Base-by-base conservation (phyloP, 169 alveolate species). In the Cryptosporidium viatorum region DNA sequence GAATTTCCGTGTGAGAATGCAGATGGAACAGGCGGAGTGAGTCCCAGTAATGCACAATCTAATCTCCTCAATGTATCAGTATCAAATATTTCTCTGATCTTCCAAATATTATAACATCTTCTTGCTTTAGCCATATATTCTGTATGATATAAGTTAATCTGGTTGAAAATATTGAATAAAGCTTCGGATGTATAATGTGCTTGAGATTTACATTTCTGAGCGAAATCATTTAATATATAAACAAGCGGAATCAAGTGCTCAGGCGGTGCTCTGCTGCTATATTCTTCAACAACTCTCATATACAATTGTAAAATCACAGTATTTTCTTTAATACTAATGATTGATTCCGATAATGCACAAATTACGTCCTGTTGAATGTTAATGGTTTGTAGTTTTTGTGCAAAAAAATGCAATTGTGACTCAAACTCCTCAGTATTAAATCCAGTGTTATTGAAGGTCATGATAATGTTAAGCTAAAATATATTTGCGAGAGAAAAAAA, bases 91-190 rank as follows among this genome's bases (percentile, higher is more conserved):
- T 65, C 89, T 14, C 89, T 74, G 23, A 26, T 41, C 37, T 80
- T 80, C 89, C 89, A 80, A 58, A 80, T 80, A 65, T 80, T 80
- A n/a, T 29, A 80, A 31, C 89, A 80, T 21, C 89, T 59, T 39
- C 89, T 80, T 80, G 89, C 89, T 23, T 80, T 80, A 41, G 89
- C 89, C 89, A 80, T 80, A 80, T 62, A 80, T 43, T 80, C 89
- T 26, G 89, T 62, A 39, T 80, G 70, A 35, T 80, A 59, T 23
- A 62, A 21, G 51, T 80, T 80, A 43, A 80, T 80, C 37, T 62
- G 89, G 43, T 58, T 80, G 41, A 80, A 80, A 43, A 80, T 80
- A 45, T 62, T 80, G 4, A 80, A 62, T 59, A 80, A 29, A 33
- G 89, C 89, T 41, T 80, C 89, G 6, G 89, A 80, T 9, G 75